phyloP scores from a whole-genome alignment of 768 basidiomycete genomes.

The Pleurotus giganteus region DNA sequence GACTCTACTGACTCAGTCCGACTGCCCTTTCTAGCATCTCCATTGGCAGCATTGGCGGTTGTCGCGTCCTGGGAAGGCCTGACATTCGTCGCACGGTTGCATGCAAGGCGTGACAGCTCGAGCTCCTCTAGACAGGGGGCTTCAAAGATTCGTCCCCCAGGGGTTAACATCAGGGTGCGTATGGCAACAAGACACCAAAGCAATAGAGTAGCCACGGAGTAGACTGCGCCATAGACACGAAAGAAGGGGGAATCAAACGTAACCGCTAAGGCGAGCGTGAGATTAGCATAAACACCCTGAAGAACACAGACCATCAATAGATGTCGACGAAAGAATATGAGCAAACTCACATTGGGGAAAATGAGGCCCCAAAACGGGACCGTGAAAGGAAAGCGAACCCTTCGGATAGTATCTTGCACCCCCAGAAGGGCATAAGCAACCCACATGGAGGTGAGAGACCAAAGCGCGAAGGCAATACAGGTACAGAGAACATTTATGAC shows the following conservation, averaged over 20 bases:
- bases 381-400: slow-evolving; percentile 45
- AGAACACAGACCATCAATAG: neutral
- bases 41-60: neutral
- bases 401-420: slow-evolving; percentile 39
- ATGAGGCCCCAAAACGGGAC: slow-evolving; percentile 67
- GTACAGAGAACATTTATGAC: slow-evolving; percentile 45
- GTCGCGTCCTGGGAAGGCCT: neutral
- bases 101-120: slow-evolving; percentile 14
- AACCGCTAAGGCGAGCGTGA: slow-evolving; percentile 50
- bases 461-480: slow-evolving; percentile 50
- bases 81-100: neutral
- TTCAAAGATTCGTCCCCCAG: slow-evolving; percentile 39
- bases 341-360: slow-evolving; percentile 60
- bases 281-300: slow-evolving; percentile 65
- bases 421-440: slow-evolving; percentile 54
- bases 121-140: slow-evolving; percentile 37
- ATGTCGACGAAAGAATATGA: neutral
- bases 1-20: too few species aligned
- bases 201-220: slow-evolving; percentile 45
- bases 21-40: neutral
- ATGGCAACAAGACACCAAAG: slow-evolving; percentile 50
- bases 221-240: slow-evolving; percentile 55
- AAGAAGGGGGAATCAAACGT: slow-evolving; percentile 55
- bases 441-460: slow-evolving; percentile 67
- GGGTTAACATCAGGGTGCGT: slow-evolving; percentile 36